Percentiles rank a stretch among this genome's conserved stretches.
Conservation (phyloP, 176 grass and related monocot genomes). For the barley (Hordeum vulgare) region DNA sequence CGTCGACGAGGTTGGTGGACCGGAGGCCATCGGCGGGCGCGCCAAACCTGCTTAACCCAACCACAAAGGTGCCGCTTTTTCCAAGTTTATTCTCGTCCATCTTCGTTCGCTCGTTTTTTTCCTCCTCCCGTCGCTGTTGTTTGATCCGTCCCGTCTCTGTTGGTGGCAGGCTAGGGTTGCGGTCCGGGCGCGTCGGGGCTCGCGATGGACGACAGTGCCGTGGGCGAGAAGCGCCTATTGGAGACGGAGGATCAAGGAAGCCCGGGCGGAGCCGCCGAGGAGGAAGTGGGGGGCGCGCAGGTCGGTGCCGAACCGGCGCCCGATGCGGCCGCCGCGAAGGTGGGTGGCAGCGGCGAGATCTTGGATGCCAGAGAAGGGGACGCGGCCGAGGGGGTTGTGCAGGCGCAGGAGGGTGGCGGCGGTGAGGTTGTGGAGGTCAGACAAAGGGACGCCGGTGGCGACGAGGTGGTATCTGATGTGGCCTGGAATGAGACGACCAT, state of each 20-base stretch:
- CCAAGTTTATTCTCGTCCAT: neutral
- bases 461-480: neutral
- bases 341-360: neutral
- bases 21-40: neutral
- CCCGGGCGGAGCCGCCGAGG: conserved; percentile 27
- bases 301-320: neutral
- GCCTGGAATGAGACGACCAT: neutral
- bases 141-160: conserved; percentile 30
- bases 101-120: neutral
- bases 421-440: neutral
- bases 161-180: conserved; percentile 28
- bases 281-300: neutral
- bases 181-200: neutral
- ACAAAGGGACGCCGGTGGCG: neutral
- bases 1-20: conserved; percentile 11
- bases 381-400: neutral
- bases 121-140: neutral
- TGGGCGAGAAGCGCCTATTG: neutral
- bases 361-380: neutral
- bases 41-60: neutral
- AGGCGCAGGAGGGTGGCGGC: neutral
- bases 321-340: conserved; percentile 9
- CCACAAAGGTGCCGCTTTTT: neutral
- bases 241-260: conserved; percentile 20
- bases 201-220: conserved; percentile 27